These are phyloP conservation scores for Pseudogymnoascus sp. DNA, from an alignment of 2,329 filamentous ascomycete species.

Conservation along the genomic window DNA sequence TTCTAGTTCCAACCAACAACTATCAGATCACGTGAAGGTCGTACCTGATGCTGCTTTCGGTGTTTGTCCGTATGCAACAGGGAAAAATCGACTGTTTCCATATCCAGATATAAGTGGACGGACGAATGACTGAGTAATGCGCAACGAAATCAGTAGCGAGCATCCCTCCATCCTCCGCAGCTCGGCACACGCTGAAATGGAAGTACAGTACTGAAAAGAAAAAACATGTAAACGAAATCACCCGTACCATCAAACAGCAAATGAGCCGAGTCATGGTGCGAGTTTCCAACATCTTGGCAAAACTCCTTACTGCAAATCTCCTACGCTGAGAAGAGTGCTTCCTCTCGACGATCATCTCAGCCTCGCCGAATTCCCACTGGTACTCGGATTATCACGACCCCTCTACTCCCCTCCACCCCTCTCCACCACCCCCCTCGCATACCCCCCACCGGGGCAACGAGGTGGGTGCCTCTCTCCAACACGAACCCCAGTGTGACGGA, in stretches of 20 bases:
- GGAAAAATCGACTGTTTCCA: not conserved
- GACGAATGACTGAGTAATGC: not conserved
- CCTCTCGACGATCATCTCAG: constrained; percentile 4
- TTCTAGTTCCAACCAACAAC: not conserved
- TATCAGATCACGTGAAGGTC: not conserved
- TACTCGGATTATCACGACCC: not conserved
- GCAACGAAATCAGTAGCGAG: not conserved
- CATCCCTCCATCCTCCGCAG: not conserved
- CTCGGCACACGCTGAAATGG: not conserved
- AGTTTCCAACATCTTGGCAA: constrained; percentile 1
- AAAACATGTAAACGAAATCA: not conserved
- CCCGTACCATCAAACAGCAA: not conserved
- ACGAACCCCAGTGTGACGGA: not conserved
- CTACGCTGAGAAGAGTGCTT: not conserved
- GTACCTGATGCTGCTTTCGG: not conserved
- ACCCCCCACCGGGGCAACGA: not conserved
- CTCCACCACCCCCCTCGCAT: not conserved
- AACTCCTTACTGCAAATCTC: not conserved
- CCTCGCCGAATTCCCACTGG: not conserved
- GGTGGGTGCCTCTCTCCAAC: not conserved
- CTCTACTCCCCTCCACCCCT: not conserved
- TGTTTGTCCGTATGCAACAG: not conserved
- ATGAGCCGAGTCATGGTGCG: constrained; percentile 4
- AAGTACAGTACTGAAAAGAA: not conserved
- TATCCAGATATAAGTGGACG: not conserved